phyloP scores from a whole-genome alignment of 768 basidiomycete species.

The Podaxis mareebaensis region DNA sequence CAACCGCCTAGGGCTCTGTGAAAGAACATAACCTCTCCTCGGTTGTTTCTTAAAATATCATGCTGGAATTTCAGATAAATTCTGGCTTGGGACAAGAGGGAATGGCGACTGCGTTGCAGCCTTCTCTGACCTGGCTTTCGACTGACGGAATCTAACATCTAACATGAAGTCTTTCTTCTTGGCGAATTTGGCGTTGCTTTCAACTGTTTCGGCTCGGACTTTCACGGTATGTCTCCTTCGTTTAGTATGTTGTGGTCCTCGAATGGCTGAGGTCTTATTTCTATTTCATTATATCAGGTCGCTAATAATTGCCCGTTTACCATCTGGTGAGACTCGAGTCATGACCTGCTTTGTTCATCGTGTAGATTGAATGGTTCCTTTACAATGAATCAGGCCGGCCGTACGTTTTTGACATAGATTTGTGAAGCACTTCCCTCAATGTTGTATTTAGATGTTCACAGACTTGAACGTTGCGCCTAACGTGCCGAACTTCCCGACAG shows the following conservation, averaged over 20 bases:
- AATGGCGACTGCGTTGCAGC: not conserved
- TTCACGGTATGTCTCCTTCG: constrained; percentile 43
- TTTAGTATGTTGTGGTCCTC: not conserved
- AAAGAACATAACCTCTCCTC: not conserved
- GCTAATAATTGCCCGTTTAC: constrained; percentile 68
- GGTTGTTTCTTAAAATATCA: not conserved
- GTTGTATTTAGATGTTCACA: constrained; percentile 53
- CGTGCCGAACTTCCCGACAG: constrained; percentile 43
- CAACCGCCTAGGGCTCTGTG: not conserved
- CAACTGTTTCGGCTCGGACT: constrained; percentile 29
- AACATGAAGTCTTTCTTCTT: constrained; percentile 15
- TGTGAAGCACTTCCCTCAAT: not conserved
- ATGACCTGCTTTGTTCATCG: not conserved
- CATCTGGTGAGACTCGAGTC: constrained; percentile 48
- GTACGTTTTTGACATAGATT: constrained; percentile 21
- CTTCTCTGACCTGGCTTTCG: not conserved
- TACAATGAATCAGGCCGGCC: constrained; percentile 34
- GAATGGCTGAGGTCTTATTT: not conserved
- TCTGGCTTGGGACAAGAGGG: not conserved
- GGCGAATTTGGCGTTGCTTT: constrained; percentile 10
- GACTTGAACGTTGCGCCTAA: constrained; percentile 51
- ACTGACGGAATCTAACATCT: not conserved
- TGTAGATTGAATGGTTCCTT: not conserved
- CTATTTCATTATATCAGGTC: constrained; percentile 30
- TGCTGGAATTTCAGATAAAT: constrained; percentile 1